Evolutionary conservation across 768 basidiomycete genomes (phyloP), one percentile per base, ranked within the genome.

Genomic region (Russula ochroleuca): DNA sequence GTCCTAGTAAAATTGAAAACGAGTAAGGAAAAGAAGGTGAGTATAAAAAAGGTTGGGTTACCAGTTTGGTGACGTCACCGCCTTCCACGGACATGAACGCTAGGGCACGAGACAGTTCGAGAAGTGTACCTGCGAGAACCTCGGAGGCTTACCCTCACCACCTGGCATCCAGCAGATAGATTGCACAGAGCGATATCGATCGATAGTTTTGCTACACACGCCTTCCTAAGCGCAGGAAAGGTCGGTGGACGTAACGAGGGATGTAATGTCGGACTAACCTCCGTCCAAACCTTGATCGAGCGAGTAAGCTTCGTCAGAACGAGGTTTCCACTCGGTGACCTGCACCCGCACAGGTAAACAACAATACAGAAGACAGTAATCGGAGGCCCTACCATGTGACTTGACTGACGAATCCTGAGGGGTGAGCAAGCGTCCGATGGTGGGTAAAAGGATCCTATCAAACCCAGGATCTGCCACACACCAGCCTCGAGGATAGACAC

Each of bases 81-180:
- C 81, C 83, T 72, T 90, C 88, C 17, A 90, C 85, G 14, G 86
- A 87, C 61, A 90, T 73, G 77, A 91, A 88, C 9, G 82, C 87
- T 87, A 17, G 49, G 33, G 10, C 37, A 49, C 31, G 25, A 37
- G 33, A 52, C n/a, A 43, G 15, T 13, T 48, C 37, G 50, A 59
- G 59, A 57, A 7, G 40, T 45, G 14, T 41, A 51, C 23, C 33
- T 17, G 54, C 31, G 56, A 48, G 65, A 66, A 60, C 40, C 37
- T 60, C 63, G 59, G 63, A 59, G 33, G 53, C 72, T 64, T 64
- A 86, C 86, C 79, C 74, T 84, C 78, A 43, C 86, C 83, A 59
- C 77, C 78, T 13, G 88, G 85, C 65, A 84, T 80, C 89, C 88
- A 91, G 11, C 82, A 78, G 41, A 90, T 79, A 0, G 86, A 80